Evolutionary conservation across 2,329 filamentous ascomycete species (phyloP).

Genomic region (Blastomyces parvus): DNA sequence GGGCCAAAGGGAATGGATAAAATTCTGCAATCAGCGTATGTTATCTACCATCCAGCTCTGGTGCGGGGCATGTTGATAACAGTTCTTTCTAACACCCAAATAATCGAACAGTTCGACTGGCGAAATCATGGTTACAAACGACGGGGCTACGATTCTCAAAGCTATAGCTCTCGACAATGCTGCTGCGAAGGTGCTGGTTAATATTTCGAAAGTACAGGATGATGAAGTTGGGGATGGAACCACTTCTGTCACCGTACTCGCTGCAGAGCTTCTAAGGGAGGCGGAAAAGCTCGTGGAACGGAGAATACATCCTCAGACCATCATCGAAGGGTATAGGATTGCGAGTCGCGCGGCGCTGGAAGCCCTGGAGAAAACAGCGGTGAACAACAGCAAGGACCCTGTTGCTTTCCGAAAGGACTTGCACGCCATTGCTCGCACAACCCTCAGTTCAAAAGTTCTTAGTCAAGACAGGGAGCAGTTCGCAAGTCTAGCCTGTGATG

Average conservation of each 20-base stretch:
- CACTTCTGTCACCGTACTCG: slow-evolving; percentile 92
- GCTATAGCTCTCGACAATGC: slow-evolving; percentile 97
- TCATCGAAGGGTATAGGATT: slow-evolving; percentile 98
- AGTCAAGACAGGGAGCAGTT: slow-evolving; percentile 88
- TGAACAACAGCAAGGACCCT: slow-evolving; percentile 78
- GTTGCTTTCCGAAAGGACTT: slow-evolving; percentile 84
- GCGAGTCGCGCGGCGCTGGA: slow-evolving; percentile 79
- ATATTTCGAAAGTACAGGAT: slow-evolving; percentile 98
- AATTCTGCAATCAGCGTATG: slow-evolving; percentile 88
- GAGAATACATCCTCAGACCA: slow-evolving; percentile 98
- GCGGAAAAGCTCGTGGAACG: slow-evolving; percentile 95
- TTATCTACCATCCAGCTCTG: slow-evolving; percentile 20
- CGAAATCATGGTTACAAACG: slow-evolving; percentile 97
- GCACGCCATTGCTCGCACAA: slow-evolving; percentile 82
- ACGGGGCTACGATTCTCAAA: slow-evolving; percentile 96
- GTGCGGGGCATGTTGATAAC: background rate
- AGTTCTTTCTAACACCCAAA: background rate
- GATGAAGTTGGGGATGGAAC: slow-evolving; percentile 98
- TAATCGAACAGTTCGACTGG: slow-evolving; percentile 63
- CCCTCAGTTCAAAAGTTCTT: slow-evolving; percentile 92
- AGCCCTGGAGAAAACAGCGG: slow-evolving; percentile 72
- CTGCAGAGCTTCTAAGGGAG: slow-evolving; percentile 88
- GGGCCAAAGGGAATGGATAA: slow-evolving; percentile 99
- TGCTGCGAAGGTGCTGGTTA: slow-evolving; percentile 94
- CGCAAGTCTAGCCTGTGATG: slow-evolving; percentile 77